Percentiles rank a stretch among this genome's conserved stretches.
phyloP scores from a whole-genome alignment of 192 early-diverging fungal species.

The Blastocladiella britannica region DNA sequence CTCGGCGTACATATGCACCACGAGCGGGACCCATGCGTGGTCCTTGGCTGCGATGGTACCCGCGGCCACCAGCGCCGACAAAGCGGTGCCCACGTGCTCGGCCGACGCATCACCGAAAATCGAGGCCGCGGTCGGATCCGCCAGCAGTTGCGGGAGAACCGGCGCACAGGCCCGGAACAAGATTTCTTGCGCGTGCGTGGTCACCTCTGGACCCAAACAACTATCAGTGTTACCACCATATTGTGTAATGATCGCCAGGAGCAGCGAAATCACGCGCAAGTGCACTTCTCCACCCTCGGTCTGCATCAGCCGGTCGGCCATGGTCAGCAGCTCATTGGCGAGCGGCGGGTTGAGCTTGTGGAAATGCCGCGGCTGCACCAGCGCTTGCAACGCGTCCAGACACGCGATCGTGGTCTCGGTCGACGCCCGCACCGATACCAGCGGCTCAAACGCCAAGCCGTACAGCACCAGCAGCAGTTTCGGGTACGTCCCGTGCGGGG shows the following conservation, averaged over 20 bases:
- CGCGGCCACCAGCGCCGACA: not conserved
- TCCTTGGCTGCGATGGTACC: not conserved
- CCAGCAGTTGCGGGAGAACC: not conserved
- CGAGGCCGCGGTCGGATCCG: not conserved
- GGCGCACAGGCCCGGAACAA: not conserved
- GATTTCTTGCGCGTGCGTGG: not conserved
- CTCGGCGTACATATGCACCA: not conserved
- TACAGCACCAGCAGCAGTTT: conserved; percentile 40
- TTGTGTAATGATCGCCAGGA: not conserved
- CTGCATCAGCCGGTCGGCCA: conserved; percentile 49
- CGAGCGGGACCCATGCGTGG: not conserved
- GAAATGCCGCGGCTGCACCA: conserved; percentile 23
- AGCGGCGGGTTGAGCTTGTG: conserved; percentile 18
- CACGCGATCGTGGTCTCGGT: conserved; percentile 21
- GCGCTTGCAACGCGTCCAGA: conserved; percentile 25
- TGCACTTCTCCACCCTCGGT: conserved; percentile 43
- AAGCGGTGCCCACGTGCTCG: not conserved
- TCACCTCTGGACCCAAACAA: not conserved
- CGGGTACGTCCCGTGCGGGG: conserved; percentile 6
- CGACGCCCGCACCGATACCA: conserved; percentile 18
- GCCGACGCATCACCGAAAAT: not conserved
- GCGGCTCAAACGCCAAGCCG: conserved; percentile 45
- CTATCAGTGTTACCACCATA: not conserved
- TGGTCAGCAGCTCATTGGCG: conserved; percentile 44
- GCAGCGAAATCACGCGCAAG: not conserved